Evolutionary conservation across 1,284 basidiomycete genomes (phyloP), one percentile per base, ranked within the genome.

Genomic region (Melampsora americana): DNA sequence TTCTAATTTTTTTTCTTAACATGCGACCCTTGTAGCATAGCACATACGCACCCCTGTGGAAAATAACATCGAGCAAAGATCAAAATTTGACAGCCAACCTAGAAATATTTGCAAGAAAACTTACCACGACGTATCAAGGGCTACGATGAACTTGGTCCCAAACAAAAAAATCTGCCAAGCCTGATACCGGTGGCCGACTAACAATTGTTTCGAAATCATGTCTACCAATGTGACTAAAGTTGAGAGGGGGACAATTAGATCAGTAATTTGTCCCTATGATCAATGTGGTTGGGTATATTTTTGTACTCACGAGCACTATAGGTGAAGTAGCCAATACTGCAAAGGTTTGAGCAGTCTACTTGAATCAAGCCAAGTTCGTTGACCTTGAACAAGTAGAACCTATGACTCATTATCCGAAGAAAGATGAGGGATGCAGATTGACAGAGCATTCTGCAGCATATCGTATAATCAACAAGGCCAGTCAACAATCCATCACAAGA

Each of bases 101-200:
- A 18, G 44, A 44, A 44, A 18, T 44, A 16, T 16, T 26, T 30
- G 53, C 11, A 11, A 26, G 53, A 26, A 59, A 26, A 9, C 53
- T 59, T 59, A 59, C 53, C 53, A 59, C n/a, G 53, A 26, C n/a
- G 53, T 26, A 30, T 59, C 53, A 59, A 59, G 53, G n/a, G 53
- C 53, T 4, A 59, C 53, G 23, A 59, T 59, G 53, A 59, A 59
- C 28, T 30, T 59, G 53, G 53, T 59, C n/a, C 53, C 53, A 59
- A 59, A 59, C 16, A 59, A 30, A 26, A 59, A 59, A 16, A 59
- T 59, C 53, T 59, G 53, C 53, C 53, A 59, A 30, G 53, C 7
- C 20, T 30, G 23, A 30, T 59, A 59, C n/a, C 44, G 44, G 12
- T 44, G 53, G n/a, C n/a, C 53, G 53, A 18, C 53, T 30, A 26